phyloP scores from a whole-genome alignment of 208 protist species.

The Acanthamoeba quina region DNA sequence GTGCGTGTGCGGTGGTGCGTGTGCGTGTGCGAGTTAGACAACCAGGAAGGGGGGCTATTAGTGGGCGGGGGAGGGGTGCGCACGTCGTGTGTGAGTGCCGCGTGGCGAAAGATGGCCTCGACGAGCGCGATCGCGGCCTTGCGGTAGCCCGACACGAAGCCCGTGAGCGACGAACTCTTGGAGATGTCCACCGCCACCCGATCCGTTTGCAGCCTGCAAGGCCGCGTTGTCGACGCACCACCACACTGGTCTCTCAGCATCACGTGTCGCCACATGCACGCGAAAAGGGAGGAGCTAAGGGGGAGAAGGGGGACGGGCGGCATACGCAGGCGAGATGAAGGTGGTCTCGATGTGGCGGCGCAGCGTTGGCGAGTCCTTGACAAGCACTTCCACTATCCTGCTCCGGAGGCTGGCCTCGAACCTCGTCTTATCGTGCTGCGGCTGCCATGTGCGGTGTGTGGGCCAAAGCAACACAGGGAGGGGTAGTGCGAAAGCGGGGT shows the following conservation, averaged over 20 bases:
- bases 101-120: neutral
- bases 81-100: neutral
- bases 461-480: neutral
- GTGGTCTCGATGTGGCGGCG: neutral
- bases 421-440: neutral
- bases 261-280: too few species aligned
- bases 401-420: neutral
- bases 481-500: neutral
- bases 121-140: neutral
- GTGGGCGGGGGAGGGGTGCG: neutral
- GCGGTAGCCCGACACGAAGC: slow-evolving; percentile 34
- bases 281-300: too few species aligned
- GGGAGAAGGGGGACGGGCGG: too few species aligned
- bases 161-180: neutral
- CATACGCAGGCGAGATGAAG: slow-evolving; percentile 4
- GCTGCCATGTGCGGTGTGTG: neutral
- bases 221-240: too few species aligned
- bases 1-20: too few species aligned
- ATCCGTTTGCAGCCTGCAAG: neutral
- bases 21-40: too few species aligned
- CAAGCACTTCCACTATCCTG: neutral
- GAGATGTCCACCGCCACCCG: neutral
- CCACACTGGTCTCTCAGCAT: too few species aligned
- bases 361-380: neutral
- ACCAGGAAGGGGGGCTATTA: too few species aligned